Conservation (phyloP, 2,329 filamentous ascomycete species). For the Colletotrichum sp. region DNA sequence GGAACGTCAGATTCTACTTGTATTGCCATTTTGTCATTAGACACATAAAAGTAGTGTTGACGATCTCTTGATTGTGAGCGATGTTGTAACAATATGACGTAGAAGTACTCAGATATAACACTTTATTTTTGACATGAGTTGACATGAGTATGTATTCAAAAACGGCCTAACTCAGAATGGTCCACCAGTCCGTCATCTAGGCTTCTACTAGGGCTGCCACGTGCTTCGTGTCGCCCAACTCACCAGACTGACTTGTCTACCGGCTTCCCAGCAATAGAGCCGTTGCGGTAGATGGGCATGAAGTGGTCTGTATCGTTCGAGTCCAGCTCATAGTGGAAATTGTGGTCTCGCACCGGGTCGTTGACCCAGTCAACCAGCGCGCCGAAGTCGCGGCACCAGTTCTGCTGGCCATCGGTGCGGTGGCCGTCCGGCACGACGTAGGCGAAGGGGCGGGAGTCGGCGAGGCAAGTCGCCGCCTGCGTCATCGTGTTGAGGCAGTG, state of each 20-base stretch:
- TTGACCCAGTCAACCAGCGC: not conserved
- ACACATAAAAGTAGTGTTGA: not conserved
- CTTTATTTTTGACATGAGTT: not conserved
- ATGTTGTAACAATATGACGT: too few relatives aligned
- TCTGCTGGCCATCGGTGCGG: not conserved
- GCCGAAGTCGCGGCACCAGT: not conserved
- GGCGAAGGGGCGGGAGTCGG: not conserved
- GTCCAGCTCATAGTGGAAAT: not conserved
- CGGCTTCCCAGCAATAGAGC: not conserved
- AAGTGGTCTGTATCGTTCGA: not conserved
- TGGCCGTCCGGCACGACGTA: not conserved
- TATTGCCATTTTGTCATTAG: not conserved
- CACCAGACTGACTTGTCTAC: not conserved
- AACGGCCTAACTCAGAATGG: not conserved
- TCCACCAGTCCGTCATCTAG: not conserved
- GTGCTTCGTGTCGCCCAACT: not conserved
- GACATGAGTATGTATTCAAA: not conserved
- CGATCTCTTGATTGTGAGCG: not conserved
- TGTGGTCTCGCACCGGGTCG: not conserved
- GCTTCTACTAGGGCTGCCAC: not conserved
- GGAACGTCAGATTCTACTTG: fast-evolving
- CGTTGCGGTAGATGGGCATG: not conserved
- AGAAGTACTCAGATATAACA: too few relatives aligned
- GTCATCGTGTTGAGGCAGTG: not conserved
- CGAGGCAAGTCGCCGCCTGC: not conserved